Conservation (phyloP, 768 basidiomycete species). For the Rhodotorula paludigena region DNA sequence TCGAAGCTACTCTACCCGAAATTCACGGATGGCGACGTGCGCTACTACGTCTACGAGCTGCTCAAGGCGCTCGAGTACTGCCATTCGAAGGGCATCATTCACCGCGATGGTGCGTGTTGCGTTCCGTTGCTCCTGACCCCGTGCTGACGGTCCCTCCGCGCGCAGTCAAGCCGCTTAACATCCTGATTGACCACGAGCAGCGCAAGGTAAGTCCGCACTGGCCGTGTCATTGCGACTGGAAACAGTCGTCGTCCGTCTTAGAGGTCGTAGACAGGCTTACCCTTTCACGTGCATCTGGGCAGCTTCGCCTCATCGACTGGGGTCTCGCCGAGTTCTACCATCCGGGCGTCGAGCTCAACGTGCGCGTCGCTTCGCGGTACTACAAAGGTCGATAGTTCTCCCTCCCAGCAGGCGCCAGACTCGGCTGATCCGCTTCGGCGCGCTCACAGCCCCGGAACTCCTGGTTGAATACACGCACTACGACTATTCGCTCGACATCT, state of each 20-base stretch:
- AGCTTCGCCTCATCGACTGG: constrained; percentile 98
- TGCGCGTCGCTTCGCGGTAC: constrained; percentile 92
- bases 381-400: constrained; percentile 74
- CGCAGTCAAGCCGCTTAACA: constrained; percentile 84
- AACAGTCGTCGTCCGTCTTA: too few relatives aligned
- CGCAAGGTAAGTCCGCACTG: constrained; percentile 65
- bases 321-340: constrained; percentile 98
- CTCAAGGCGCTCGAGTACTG: constrained; percentile 97
- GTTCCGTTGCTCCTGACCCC: constrained; percentile 45
- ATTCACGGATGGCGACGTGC: constrained; percentile 90
- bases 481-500: constrained; percentile 54
- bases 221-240: too few relatives aligned
- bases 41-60: constrained; percentile 93
- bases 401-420: background rate
- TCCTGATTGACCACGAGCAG: constrained; percentile 98
- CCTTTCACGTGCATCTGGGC: constrained; percentile 12
- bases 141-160: constrained; percentile 61
- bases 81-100: constrained; percentile 98
- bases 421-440: background rate
- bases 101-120: constrained; percentile 61
- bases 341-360: constrained; percentile 95
- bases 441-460: background rate
- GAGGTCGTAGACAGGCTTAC: background rate
- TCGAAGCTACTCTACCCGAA: constrained; percentile 95
- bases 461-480: constrained; percentile 16